These are phyloP conservation scores for Ceratobasidium sp. DNA, from an alignment of 1,284 basidiomycete species.

Conservation along the genomic window DNA sequence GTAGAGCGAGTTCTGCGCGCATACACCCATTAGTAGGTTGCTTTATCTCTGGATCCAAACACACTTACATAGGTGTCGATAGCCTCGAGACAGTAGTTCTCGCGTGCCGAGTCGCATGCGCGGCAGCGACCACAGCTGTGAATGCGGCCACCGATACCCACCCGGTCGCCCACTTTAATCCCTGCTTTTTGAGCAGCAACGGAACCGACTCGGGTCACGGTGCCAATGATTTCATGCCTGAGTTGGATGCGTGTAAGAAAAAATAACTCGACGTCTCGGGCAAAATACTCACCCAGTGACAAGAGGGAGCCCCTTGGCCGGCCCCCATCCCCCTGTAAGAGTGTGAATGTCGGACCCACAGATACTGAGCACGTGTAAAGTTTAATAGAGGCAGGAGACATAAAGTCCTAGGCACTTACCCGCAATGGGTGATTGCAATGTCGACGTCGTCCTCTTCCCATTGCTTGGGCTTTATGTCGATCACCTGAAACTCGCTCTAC, in stretches of 20 bases:
- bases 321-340: slow-evolving; percentile 65
- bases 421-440: slow-evolving; percentile 59
- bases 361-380: slow-evolving; percentile 51
- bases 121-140: slow-evolving; percentile 67
- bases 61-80: slow-evolving; percentile 57
- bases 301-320: slow-evolving; percentile 58
- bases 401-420: background rate
- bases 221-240: slow-evolving; percentile 75
- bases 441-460: slow-evolving; percentile 58
- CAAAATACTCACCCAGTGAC: slow-evolving; percentile 58
- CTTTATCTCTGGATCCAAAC: slow-evolving; percentile 50
- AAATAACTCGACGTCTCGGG: background rate
- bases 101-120: slow-evolving; percentile 68
- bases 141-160: slow-evolving; percentile 74
- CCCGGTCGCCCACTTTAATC: slow-evolving; percentile 73
- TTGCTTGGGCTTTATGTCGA: slow-evolving; percentile 58
- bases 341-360: slow-evolving; percentile 71
- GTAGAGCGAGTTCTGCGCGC: slow-evolving; percentile 63
- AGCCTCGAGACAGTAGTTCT: slow-evolving; percentile 65
- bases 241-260: background rate
- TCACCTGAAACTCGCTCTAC: slow-evolving; percentile 62
- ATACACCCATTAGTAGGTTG: slow-evolving; percentile 58
- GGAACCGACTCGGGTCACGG: slow-evolving; percentile 66
- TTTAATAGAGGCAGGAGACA: background rate
- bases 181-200: slow-evolving; percentile 62